These are phyloP conservation scores for Pleurotus citrinopileatus DNA, from an alignment of 768 basidiomycete species.

Conservation along the genomic window DNA sequence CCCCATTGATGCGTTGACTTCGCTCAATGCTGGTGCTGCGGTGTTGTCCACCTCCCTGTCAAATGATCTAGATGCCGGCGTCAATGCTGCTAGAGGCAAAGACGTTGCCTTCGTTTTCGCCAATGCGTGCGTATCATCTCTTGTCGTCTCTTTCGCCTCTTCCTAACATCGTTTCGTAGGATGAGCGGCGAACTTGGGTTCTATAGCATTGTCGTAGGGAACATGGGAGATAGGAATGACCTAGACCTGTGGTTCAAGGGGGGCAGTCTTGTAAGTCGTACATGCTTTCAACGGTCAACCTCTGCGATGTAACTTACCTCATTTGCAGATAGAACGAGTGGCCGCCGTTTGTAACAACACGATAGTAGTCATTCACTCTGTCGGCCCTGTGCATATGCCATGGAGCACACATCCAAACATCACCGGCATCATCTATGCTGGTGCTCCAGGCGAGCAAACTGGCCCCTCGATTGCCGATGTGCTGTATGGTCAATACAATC, in stretches of 20 bases:
- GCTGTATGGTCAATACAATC: constrained; percentile 67
- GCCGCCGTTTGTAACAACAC: constrained; percentile 73
- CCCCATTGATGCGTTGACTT: constrained; percentile 43
- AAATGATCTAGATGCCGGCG: constrained; percentile 37
- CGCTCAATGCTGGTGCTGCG: constrained; percentile 35
- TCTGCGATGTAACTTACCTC: constrained; percentile 10
- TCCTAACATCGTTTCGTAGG: constrained; percentile 19
- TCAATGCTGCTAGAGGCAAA: constrained; percentile 39
- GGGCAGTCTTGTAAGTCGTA: constrained; percentile 38
- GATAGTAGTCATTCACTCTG: constrained; percentile 65
- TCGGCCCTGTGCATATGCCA: constrained; percentile 54
- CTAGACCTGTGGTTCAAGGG: constrained; percentile 57
- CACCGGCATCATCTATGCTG: constrained; percentile 72
- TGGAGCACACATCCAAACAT: constrained; percentile 77
- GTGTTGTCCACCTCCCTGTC: constrained; percentile 40
- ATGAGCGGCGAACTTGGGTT: constrained; percentile 51
- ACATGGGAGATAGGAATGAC: constrained; percentile 58
- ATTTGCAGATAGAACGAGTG: constrained; percentile 45
- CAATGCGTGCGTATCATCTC: constrained; percentile 39
- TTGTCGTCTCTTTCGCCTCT: constrained; percentile 12
- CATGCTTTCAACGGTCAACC: constrained; percentile 15
- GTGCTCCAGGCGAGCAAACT: constrained; percentile 61
- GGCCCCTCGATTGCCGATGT: constrained; percentile 73
- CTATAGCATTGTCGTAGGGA: constrained; percentile 62
- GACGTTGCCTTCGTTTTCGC: constrained; percentile 62